phyloP scores from a whole-genome alignment of 768 basidiomycete species.

The Xerocomus spinulosus region DNA sequence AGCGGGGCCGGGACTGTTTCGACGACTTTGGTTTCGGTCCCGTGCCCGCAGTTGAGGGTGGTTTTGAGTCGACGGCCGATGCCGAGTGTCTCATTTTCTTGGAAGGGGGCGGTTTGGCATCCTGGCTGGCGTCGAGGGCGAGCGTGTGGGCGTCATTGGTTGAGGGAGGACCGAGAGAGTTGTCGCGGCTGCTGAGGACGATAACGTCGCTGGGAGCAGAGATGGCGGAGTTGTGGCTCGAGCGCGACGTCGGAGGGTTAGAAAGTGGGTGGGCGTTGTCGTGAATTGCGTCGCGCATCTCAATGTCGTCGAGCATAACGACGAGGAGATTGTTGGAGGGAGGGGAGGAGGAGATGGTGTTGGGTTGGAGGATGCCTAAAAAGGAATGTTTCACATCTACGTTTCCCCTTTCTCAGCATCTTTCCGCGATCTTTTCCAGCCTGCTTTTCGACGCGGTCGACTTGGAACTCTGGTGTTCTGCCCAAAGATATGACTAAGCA shows the following conservation, averaged over 20 bases:
- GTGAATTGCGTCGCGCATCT: conserved; percentile 22
- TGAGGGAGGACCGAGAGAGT: conserved; percentile 19
- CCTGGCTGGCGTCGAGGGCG: conserved; percentile 16
- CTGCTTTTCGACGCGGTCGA: conserved; percentile 19
- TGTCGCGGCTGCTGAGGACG: conserved; percentile 29
- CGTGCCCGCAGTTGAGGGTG: conserved; percentile 28
- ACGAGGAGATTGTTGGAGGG: conserved; percentile 11
- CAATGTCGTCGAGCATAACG: conserved; percentile 27
- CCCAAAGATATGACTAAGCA: conserved; percentile 20
- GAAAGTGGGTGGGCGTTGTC: not conserved
- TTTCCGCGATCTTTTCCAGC: conserved; percentile 24
- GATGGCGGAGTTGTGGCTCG: conserved; percentile 15
- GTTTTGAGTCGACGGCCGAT: conserved; percentile 23
- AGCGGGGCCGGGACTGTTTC: conserved; percentile 40
- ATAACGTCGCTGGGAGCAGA: conserved; percentile 23
- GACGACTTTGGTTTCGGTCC: conserved; percentile 51
- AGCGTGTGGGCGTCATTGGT: conserved; percentile 10
- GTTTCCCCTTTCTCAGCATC: conserved; percentile 27
- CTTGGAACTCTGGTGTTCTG: conserved; percentile 18
- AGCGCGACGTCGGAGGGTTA: conserved; percentile 14
- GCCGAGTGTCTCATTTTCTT: conserved; percentile 28
- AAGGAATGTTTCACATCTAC: conserved; percentile 33
- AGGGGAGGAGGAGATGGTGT: conserved; percentile 25
- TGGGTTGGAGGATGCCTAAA: conserved; percentile 34
- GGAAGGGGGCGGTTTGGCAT: conserved; percentile 26